These are phyloP conservation scores for Sugiyamaella neomexicana DNA, from an alignment of 1,139 yeast species.

Conservation along the genomic window DNA sequence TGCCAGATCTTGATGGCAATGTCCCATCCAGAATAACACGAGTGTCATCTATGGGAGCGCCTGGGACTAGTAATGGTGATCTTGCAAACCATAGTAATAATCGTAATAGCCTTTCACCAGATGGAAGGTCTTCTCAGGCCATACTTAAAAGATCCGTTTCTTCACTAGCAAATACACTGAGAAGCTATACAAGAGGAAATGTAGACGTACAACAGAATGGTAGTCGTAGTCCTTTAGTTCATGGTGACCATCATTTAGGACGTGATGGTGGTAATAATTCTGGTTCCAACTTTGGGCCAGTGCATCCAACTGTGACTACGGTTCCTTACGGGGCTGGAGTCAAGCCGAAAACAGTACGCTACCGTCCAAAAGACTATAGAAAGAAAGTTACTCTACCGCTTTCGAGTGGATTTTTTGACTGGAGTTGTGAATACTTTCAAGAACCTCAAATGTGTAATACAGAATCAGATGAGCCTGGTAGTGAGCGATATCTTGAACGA, in stretches of 20 bases:
- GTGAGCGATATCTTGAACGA: conserved; percentile 77
- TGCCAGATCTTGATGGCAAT: conserved; percentile 7
- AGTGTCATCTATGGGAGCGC: conserved; percentile 10
- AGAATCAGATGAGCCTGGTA: conserved; percentile 92
- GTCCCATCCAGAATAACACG: conserved; percentile 7
- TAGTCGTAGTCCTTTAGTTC: not conserved
- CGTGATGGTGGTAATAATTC: conserved; percentile 4
- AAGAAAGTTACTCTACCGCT: conserved; percentile 46
- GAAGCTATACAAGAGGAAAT: conserved; percentile 38
- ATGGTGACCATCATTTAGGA: not conserved
- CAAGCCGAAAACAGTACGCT: conserved; percentile 37
- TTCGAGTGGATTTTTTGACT: conserved; percentile 77
- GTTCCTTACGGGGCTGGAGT: conserved; percentile 37
- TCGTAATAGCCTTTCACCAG: not conserved
- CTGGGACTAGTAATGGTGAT: conserved; percentile 1
- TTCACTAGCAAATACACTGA: conserved; percentile 41
- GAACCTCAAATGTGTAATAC: conserved; percentile 92
- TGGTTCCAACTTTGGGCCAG: not conserved
- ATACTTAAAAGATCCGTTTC: conserved; percentile 40
- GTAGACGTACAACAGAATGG: conserved; percentile 26
- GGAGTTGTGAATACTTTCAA: conserved; percentile 88
- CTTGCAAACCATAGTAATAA: too few species aligned
- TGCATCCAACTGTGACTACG: conserved; percentile 30
- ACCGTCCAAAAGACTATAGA: conserved; percentile 25
- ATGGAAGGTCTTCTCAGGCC: conserved; percentile 27